Base-by-base conservation (phyloP, 805 yeast species). In the Blastobotrys parvus region DNA sequence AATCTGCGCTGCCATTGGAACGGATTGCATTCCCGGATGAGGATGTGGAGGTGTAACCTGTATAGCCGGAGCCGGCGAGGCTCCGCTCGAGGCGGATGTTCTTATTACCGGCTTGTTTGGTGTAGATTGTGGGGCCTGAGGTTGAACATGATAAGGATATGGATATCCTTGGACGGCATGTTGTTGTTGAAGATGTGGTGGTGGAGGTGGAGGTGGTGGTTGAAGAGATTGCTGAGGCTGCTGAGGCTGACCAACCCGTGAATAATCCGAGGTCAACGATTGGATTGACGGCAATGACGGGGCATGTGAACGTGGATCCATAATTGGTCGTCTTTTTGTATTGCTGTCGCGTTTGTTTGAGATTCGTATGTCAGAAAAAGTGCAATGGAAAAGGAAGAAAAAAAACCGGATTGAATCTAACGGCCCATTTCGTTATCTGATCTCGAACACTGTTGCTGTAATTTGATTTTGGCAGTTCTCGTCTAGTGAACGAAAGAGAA, bases 1-100 rank as follows among this genome's bases (percentile, higher is more conserved):
- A 15, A 35, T 35, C 3, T 32, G 43, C 3, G 40, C 23, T 4
- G 30, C 43, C n/a, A 4, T 31, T 5, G 38, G 38, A 17, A 5
- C 37, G 20, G 21, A 32, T 33, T 34, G 34, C 38, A 13, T 11
- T 20, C 25, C 32, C 34, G 17, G 15, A 31, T 34, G 22, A 16
- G 45, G 42, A 22, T 19, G 42, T 18, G 35, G 42, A 13, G 45
- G 36, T n/a, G n/a, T n/a, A n/a, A n/a, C n/a, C n/a, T n/a, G n/a
- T n/a, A n/a, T n/a, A n/a, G n/a, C n/a, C n/a, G n/a, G n/a, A n/a
- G n/a, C n/a, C n/a, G n/a, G n/a, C n/a, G n/a, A n/a, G n/a, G n/a
- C n/a, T n/a, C n/a, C n/a, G n/a, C n/a, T n/a, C n/a, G n/a, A n/a
- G n/a, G n/a, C n/a, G n/a, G n/a, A n/a, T n/a, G n/a, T n/a, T n/a